Evolutionary conservation across 1,284 basidiomycete species (phyloP), one percentile per base, ranked within the genome.

Genomic region (Calocybe gambosa): DNA sequence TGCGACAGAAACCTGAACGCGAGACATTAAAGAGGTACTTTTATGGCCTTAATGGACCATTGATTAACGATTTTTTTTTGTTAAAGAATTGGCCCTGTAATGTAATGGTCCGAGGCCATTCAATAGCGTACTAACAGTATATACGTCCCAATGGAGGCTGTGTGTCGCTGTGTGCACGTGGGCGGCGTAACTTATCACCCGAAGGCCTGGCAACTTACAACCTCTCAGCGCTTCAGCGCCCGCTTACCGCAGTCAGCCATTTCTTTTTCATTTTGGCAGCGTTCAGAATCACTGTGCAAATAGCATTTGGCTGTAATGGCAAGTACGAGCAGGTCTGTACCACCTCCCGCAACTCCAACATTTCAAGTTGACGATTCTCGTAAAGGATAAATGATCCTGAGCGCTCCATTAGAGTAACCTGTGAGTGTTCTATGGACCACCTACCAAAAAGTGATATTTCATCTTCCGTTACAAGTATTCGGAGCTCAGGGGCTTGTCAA

Each of bases 401-500:
- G 58, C 68, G 65, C 47, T 59, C 55, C 50, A 60, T 72, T 54
- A 65, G 65, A 62, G 65, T 74, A 29, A 72, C 68, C 49, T 57
- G 72, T 74, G 48, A 56, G 72, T 62, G 26, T 39, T 31, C 13
- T 13, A 10, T 13, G 6, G 29, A 12, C 29, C 13, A 10, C 8
- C 13, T 31, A 13, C 3, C 3, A 31, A 3, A 13, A 31, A 31
- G 13, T 3, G 12, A 13, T 31, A 4, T 28, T 46, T 42, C n/a
- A 42, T 43, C 33, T 43, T 12, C 15, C 18, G 28, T 25, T 28
- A 44, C 36, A 43, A 94, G 93, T 95, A 54, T 85, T 89, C 57
- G 88, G 89, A 34, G 93, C 93, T 51, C 89, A 86, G 66, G 88
- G 87, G 28, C 76, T 96, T 42, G 83, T 80, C 55, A 96, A 95